Evolutionary conservation across 2,329 filamentous ascomycete genomes (phyloP), one percentile per base, ranked within the genome.

Genomic region (Fusarium fracticaudum): DNA sequence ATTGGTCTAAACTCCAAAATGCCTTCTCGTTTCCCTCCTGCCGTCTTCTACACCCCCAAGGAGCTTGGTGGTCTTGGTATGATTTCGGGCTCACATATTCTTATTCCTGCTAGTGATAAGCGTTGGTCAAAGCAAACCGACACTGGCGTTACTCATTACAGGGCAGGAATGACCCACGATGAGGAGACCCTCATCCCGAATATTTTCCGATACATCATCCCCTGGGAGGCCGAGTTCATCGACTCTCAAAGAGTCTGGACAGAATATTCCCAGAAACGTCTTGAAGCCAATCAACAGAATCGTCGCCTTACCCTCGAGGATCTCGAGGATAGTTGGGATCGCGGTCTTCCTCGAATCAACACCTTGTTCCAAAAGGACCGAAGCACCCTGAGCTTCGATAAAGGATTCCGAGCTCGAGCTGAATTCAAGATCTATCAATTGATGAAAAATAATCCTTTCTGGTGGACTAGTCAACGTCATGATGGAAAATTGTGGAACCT

Each of bases 241-340:
- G 97, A 99, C 81, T 99, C 96, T 8, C 97, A 99, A 82, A 92
- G 97, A 77, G 96, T 99, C 3, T 99, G 96, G 96, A 98, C 96
- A 33, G 96, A 99, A 79, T 99, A 99, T 80, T 98, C 96, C 1
- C 96, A 99, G 85, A 99, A 99, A 87, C 92, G 96, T 53, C 88
- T 97, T 74, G 96, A 99, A 81, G 97, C 96, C 26, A 97, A 98
- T 79, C 96, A 98, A 78, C 96, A 99, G 82, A 99, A 99, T 79
- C 92, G 96, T 65, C 91, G 96, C 76, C 86, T 99, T 53, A 99
- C 96, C 0, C 88, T 99, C 13, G 96, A 99, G 81, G 96, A 99
- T 84, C 87, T 99, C 29, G 96, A 99, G 80, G 96, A 99, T 81
- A 98, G 94, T 80, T 99, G 96, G 96, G 97, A 99, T 80, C 94